These are phyloP conservation scores for Euphorbia tirucalli DNA, from an alignment of 345 rosid species.

Conservation along the genomic window DNA sequence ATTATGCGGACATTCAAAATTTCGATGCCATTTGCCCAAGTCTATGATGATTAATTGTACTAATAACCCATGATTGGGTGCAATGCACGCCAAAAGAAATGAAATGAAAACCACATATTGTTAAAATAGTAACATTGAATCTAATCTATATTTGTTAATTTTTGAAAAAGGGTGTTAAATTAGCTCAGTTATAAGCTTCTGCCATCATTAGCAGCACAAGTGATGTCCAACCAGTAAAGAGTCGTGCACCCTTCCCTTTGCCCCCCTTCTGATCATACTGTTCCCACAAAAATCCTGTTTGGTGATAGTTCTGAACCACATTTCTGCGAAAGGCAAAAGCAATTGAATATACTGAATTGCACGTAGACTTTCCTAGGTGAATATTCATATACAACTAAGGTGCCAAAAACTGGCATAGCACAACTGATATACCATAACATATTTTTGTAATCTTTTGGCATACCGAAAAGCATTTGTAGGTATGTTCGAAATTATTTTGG, in stretches of 20 bases:
- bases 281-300: conserved; percentile 87
- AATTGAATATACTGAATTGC: conserved; percentile 2
- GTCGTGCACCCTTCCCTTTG: conserved; percentile 67
- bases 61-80: background rate
- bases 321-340: conserved; percentile 46
- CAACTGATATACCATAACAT: too few relatives aligned
- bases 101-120: background rate
- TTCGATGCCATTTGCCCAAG: background rate
- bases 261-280: conserved; percentile 81
- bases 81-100: background rate
- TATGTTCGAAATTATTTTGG: background rate
- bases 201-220: conserved; percentile 75
- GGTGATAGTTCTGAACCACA: conserved; percentile 64
- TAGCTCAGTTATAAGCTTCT: conserved; percentile 35
- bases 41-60: background rate
- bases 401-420: background rate
- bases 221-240: conserved; percentile 87
- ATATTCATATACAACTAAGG: background rate
- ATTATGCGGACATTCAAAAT: background rate
- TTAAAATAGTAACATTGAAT: background rate
- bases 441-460: background rate
- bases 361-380: background rate
- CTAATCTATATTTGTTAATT: background rate
- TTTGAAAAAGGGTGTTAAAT: background rate
- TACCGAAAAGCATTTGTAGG: background rate